These are phyloP conservation scores for Suillus subluteus DNA, from an alignment of 768 basidiomycete species.

Conservation along the genomic window DNA sequence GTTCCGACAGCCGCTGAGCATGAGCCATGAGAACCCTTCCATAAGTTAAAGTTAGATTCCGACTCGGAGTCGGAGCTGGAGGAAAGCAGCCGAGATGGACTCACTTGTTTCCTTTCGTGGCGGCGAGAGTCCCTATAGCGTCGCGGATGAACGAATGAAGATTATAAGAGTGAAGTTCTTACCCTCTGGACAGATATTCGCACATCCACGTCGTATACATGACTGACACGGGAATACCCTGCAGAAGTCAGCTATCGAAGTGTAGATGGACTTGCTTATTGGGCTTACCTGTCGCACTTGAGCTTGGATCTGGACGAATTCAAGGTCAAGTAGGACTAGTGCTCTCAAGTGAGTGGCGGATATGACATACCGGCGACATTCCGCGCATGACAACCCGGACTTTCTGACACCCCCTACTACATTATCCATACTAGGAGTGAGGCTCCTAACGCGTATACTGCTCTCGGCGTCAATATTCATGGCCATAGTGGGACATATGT, in stretches of 20 bases:
- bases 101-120: conserved; percentile 62
- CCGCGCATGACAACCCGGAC: conserved; percentile 51
- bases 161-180: conserved; percentile 12
- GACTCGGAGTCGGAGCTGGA: conserved; percentile 9
- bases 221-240: conserved; percentile 59
- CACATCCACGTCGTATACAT: conserved; percentile 56
- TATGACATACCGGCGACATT: conserved; percentile 49
- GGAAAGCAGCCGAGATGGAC: conserved; percentile 13
- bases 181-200: conserved; percentile 57
- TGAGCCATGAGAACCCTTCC: conserved; percentile 54
- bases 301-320: conserved; percentile 47
- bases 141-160: conserved; percentile 13
- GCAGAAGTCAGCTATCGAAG: conserved; percentile 9
- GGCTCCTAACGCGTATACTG: conserved; percentile 14
- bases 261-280: background rate
- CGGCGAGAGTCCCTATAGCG: conserved; percentile 46
- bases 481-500: background rate
- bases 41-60: conserved; percentile 12
- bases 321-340: conserved; percentile 9
- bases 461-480: conserved; percentile 18
- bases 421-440: conserved; percentile 13
- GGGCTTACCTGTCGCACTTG: conserved; percentile 50
- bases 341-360: conserved; percentile 6
- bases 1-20: conserved; percentile 48
- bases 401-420: conserved; percentile 28